A percentile compares a stretch with the other conserved stretches of the same genome.
phyloP scores from a whole-genome alignment of 495 filamentous ascomycete species.

The Hypoxylon crocopeplum region DNA sequence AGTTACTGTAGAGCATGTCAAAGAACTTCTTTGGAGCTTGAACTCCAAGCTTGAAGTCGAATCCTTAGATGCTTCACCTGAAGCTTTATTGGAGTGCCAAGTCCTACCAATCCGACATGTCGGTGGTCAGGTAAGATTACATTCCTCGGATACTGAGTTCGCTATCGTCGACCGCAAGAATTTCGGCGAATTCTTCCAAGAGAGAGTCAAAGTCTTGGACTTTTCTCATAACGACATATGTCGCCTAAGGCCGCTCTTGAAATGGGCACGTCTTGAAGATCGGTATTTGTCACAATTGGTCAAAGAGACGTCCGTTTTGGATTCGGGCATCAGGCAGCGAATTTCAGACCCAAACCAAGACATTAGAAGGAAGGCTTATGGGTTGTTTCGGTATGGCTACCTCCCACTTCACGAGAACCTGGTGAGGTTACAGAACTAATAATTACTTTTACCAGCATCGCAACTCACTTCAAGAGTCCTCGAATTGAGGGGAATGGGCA shows the following conservation, averaged over 20 bases:
- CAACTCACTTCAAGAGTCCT: constrained; percentile 46
- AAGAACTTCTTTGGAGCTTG: constrained; percentile 45
- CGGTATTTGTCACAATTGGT: constrained; percentile 47
- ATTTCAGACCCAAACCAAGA: constrained; percentile 35
- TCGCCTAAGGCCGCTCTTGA: constrained; percentile 43
- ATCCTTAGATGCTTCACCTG: neutral
- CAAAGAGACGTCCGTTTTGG: constrained; percentile 43
- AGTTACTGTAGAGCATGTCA: constrained; percentile 37
- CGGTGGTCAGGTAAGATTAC: constrained; percentile 19
- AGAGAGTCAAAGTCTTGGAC: constrained; percentile 45
- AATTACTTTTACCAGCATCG: constrained; percentile 32
- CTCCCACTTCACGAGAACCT: neutral
- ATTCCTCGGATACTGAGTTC: constrained; percentile 34
- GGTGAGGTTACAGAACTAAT: constrained; percentile 3
- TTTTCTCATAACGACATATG: constrained; percentile 46
- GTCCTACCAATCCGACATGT: constrained; percentile 42
- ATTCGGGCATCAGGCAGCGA: constrained; percentile 20
- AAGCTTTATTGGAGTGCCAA: constrained; percentile 15
- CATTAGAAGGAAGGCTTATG: constrained; percentile 45
- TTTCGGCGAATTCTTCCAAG: constrained; percentile 38
- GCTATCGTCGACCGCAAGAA: constrained; percentile 46
- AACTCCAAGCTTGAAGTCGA: constrained; percentile 39
- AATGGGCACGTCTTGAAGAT: constrained; percentile 40
- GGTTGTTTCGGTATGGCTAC: constrained; percentile 45
- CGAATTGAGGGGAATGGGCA: constrained; percentile 20